Evolutionary conservation across 768 basidiomycete species (phyloP), one percentile per base, ranked within the genome.

Genomic region (Rhodotorula kratochvilovae): DNA sequence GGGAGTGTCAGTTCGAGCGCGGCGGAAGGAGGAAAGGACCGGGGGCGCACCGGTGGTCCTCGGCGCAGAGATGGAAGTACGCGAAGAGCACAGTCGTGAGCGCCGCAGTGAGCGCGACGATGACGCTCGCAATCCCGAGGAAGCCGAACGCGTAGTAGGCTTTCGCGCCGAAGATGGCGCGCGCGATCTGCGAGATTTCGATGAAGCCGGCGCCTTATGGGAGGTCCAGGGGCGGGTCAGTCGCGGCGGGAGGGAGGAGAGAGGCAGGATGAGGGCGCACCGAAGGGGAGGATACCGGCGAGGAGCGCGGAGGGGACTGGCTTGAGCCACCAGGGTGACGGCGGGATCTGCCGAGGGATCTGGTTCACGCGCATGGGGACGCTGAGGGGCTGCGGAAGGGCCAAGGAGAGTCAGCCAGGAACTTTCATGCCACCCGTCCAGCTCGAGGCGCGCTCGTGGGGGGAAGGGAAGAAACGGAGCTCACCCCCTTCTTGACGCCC

Each of bases 61-160:
- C 95, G 12, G 92, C 90, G 72, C 94, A 97, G 25, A 98, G 85
- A 62, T 87, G 84, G 81, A 97, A 96, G 81, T 98, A 83, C 35
- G 74, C 74, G 67, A 81, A 79, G 25, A 83, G 46, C 23, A 77
- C 65, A 2, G 71, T 68, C 17, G 63, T 59, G 19, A 71, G 62
- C 7, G 73, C 75, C 0, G 94, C 95, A 7, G 92, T 94, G 1
- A 92, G 89, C 25, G 92, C 96, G 42, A 97, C 82, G 39, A 97
- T 87, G 23, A 85, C 85, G 61, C 89, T 89, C 0, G 92, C 94
- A 64, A 97, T 82, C 36, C 92, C 90, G 55, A 97, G 81, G 83
- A 97, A 97, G 25, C 95, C 95, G 79, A 97, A 97, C 19, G 95
- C 95, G 79, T 96, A 97, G 82, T 93, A 95, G 56, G 89, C 90